Evolutionary conservation across 2,329 filamentous ascomycete genomes (phyloP).

Genomic region (Ascochyta viciae-villosae): DNA sequence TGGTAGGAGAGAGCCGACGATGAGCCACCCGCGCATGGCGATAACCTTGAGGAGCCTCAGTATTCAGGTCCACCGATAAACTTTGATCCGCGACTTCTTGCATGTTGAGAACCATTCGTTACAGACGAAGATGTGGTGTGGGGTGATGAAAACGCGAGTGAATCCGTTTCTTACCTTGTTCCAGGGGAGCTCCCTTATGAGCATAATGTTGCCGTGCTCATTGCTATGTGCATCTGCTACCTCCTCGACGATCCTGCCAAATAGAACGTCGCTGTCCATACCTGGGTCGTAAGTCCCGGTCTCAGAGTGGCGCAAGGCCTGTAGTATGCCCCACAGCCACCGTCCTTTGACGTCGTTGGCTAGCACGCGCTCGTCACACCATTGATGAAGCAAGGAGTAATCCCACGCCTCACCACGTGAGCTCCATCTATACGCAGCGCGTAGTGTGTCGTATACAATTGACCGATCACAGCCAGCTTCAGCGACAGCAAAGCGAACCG

Average conservation of each 20-base stretch:
- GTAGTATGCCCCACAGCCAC: constrained; percentile 38
- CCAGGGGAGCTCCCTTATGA: constrained; percentile 30
- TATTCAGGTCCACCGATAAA: not conserved
- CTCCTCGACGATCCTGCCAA: constrained; percentile 17
- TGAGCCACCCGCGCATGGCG: constrained; percentile 27
- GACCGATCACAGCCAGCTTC: constrained; percentile 41
- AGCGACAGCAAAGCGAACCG: constrained; percentile 36
- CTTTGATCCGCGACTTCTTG: not conserved
- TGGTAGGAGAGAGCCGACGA: constrained; percentile 13
- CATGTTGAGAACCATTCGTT: not conserved
- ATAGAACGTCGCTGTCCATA: not conserved
- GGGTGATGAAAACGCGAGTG: not conserved
- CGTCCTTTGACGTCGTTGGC: constrained; percentile 32
- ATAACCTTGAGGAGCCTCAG: constrained; percentile 23
- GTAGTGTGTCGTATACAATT: constrained; percentile 42
- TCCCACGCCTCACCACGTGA: constrained; percentile 20
- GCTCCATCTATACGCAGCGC: constrained; percentile 28
- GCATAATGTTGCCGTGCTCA: constrained; percentile 27
- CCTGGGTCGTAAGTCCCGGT: not conserved
- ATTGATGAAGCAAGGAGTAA: constrained; percentile 29
- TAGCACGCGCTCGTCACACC: constrained; percentile 33
- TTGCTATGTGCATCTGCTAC: constrained; percentile 28
- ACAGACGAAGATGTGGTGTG: no score
- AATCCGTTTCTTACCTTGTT: constrained; percentile 34
- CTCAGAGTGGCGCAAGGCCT: constrained; percentile 21